Conservation (phyloP, 2,329 filamentous ascomycete genomes). For the Biscogniauxia sp. region DNA sequence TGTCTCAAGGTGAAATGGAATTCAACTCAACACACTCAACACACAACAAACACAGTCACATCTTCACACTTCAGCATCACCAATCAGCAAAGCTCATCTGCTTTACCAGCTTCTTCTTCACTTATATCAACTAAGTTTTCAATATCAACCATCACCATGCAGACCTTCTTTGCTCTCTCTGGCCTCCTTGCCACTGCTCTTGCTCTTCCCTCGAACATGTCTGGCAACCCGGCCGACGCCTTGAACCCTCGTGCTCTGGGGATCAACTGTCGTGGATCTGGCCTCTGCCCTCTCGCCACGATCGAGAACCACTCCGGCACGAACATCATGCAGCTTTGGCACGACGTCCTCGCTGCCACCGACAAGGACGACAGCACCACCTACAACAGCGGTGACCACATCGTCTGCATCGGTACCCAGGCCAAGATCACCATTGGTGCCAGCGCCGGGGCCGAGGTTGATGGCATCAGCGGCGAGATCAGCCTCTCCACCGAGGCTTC, state of each 20-base stretch:
- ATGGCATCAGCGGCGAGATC: conserved; percentile 5
- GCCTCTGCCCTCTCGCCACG: conserved; percentile 14
- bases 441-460: conserved; percentile 6
- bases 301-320: conserved; percentile 11
- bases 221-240: conserved; percentile 7
- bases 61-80: no score
- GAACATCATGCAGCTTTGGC: no score
- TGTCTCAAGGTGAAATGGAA: no score
- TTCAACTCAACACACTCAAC: no score
- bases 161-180: conserved; percentile 4
- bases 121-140: no score
- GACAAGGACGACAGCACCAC: conserved; percentile 9
- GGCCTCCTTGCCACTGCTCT: conserved; percentile 8
- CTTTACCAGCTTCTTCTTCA: no score
- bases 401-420: conserved; percentile 17
- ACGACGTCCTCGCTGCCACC: no score
- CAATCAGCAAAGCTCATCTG: no score
- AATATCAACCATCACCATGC: no score
- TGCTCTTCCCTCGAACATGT: conserved; percentile 9
- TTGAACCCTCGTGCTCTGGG: conserved; percentile 14
- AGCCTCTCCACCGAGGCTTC: no score
- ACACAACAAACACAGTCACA: no score
- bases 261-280: conserved; percentile 20
- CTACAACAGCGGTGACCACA: conserved; percentile 18
- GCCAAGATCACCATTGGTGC: conserved; percentile 12